Percentiles rank a stretch among this genome's conserved stretches.
Evolutionary conservation across 495 filamentous ascomycete genomes (phyloP).

Genomic region (Talaromyces thailandensis): DNA sequence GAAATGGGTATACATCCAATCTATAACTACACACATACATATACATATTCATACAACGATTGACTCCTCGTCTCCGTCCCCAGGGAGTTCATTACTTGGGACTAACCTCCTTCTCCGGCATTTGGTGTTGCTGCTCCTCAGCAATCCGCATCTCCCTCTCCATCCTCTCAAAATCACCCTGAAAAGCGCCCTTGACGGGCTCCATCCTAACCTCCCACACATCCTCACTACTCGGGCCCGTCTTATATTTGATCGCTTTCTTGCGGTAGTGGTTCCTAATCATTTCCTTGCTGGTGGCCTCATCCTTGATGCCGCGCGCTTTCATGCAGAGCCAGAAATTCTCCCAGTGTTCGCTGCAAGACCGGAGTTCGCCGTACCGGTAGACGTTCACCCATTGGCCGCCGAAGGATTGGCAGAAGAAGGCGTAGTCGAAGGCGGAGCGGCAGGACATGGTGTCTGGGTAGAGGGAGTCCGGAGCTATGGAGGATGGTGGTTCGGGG

Average conservation of each 20-base stretch:
- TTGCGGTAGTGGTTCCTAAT: conserved; percentile 64
- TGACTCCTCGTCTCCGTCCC: too few species aligned
- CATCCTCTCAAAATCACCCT: conserved; percentile 52
- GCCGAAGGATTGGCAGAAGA: conserved; percentile 89
- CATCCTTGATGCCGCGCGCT: conserved; percentile 36
- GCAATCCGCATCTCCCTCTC: conserved; percentile 41
- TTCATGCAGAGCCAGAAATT: conserved; percentile 97
- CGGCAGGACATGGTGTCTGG: conserved; percentile 81
- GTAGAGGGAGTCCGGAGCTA: conserved; percentile 56
- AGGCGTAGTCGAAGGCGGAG: conserved; percentile 83
- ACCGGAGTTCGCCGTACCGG: conserved; percentile 64
- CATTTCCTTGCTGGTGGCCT: conserved; percentile 41
- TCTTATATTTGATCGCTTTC: conserved; percentile 66
- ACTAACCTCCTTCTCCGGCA: not conserved
- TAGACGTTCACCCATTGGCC: conserved; percentile 84
- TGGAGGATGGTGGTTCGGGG: conserved; percentile 15
- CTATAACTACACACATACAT: not conserved
- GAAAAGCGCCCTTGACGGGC: conserved; percentile 40
- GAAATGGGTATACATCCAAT: conserved; percentile 1
- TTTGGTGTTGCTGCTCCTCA: conserved; percentile 22
- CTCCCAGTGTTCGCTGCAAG: conserved; percentile 73
- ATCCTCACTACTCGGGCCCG: conserved; percentile 78
- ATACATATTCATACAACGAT: not conserved
- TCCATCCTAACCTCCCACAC: conserved; percentile 68
- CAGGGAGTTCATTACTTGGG: not conserved